These are phyloP conservation scores for Dorcoceras hygrometricum DNA, from an alignment of 257 asterid species.

Conservation along the genomic window DNA sequence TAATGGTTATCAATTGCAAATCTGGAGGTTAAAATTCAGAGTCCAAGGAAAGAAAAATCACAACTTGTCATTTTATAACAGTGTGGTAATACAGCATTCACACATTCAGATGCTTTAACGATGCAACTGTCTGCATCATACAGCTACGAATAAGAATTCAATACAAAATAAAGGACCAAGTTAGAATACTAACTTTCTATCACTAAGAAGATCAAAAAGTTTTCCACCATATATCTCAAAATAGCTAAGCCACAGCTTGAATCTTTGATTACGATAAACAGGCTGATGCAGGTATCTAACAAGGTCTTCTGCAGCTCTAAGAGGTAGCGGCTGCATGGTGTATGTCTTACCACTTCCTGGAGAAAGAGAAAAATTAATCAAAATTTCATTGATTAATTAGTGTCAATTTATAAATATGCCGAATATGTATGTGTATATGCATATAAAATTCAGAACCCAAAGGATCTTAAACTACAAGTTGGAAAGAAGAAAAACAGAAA, in stretches of 20 bases:
- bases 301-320: constrained; percentile 91
- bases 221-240: constrained; percentile 99
- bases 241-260: constrained; percentile 98
- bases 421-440: too few species aligned
- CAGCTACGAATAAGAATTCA: constrained; percentile 18
- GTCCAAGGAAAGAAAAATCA: constrained; percentile 16
- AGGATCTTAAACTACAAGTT: constrained; percentile 15
- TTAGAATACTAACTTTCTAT: constrained; percentile 70
- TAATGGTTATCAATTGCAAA: neutral
- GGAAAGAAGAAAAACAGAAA: constrained; percentile 10
- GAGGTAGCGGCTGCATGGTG: constrained; percentile 98
- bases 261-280: constrained; percentile 84
- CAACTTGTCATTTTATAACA: neutral
- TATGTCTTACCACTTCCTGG: constrained; percentile 98
- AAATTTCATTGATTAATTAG: too few species aligned
- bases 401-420: too few species aligned
- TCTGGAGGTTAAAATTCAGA: constrained; percentile 8
- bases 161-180: constrained; percentile 26
- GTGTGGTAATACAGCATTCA: neutral
- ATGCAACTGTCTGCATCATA: constrained; percentile 3
- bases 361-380: constrained; percentile 19
- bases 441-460: constrained; percentile 18
- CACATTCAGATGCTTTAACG: constrained; percentile 3
- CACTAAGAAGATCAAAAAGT: constrained; percentile 94
- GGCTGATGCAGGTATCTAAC: constrained; percentile 90